Conservation (phyloP, 139 green algal genomes). For the Micractinium sp. region DNA sequence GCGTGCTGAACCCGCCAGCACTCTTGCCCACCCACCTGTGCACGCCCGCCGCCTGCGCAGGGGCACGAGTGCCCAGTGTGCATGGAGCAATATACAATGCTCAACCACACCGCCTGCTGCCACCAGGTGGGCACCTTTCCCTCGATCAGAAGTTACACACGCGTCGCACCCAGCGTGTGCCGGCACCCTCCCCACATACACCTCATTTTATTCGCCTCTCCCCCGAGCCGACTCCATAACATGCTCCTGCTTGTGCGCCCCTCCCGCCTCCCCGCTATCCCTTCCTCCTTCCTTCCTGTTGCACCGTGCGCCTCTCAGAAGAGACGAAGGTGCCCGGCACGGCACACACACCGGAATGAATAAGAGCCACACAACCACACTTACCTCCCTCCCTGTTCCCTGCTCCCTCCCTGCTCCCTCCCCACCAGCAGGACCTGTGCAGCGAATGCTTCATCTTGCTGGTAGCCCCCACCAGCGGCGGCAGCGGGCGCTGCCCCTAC, state of each 20-base stretch:
- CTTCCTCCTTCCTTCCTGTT: background rate
- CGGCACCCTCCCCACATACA: background rate
- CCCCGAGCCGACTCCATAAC: no score
- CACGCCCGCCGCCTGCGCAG: background rate
- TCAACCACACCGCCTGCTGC: slow-evolving; percentile 31
- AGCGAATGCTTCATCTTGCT: slow-evolving; percentile 19
- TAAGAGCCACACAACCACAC: no score
- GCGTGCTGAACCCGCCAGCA: background rate
- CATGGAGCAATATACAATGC: slow-evolving; percentile 3
- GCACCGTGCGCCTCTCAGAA: no score
- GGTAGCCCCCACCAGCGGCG: background rate
- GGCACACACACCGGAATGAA: no score
- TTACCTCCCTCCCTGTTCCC: no score
- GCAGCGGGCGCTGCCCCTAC: slow-evolving; percentile 12
- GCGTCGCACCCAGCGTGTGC: background rate
- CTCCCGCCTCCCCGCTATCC: background rate
- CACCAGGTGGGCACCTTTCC: background rate
- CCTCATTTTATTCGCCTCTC: background rate
- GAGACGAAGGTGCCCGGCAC: no score
- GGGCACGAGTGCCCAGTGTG: slow-evolving; percentile 14
- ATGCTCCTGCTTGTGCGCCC: no score
- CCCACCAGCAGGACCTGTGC: background rate
- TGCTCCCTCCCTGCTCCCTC: background rate
- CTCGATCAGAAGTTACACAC: background rate
- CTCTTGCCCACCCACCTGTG: background rate